A percentile compares a stretch with the other conserved stretches of the same genome.
phyloP scores from a whole-genome alignment of 2,329 filamentous ascomycete genomes.

The Diplocarpon mali region DNA sequence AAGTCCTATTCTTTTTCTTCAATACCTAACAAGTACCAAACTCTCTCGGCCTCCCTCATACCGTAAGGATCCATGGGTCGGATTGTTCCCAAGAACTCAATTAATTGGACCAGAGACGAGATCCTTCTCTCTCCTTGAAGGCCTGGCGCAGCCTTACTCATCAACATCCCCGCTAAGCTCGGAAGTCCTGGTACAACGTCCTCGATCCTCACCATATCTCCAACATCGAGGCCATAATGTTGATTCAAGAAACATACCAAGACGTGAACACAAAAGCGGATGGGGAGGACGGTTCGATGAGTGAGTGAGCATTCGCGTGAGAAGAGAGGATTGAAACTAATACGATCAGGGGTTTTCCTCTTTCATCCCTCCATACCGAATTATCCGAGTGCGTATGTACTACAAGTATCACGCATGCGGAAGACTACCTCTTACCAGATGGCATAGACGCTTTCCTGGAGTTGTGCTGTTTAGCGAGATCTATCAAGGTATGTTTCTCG shows the following conservation, averaged over 20 bases:
- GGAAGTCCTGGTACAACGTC: neutral
- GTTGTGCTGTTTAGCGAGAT: constrained; percentile 89
- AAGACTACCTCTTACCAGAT: constrained; percentile 6
- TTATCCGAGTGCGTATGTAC: constrained; percentile 68
- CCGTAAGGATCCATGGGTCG: neutral
- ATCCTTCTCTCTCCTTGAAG: too few species aligned
- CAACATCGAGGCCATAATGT: constrained; percentile 32
- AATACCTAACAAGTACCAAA: too few species aligned
- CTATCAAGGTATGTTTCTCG: constrained; percentile 61
- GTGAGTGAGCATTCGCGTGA: constrained; percentile 27
- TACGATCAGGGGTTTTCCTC: constrained; percentile 63
- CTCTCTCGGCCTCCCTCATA: too few species aligned
- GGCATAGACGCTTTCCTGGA: constrained; percentile 59
- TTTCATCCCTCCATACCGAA: constrained; percentile 78
- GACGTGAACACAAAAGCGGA: constrained; percentile 49
- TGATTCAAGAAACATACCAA: constrained; percentile 46
- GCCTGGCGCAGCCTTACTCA: neutral
- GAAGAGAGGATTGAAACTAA: constrained; percentile 7
- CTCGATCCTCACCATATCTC: neutral
- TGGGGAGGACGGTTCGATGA: constrained; percentile 42
- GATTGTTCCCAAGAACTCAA: too few species aligned
- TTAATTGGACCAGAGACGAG: too few species aligned
- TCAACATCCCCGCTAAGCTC: neutral
- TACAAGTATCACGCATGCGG: neutral
- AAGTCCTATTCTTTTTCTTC: too few species aligned